Evolutionary conservation across 768 basidiomycete species (phyloP).

Genomic region (Hygrocybe punicea): DNA sequence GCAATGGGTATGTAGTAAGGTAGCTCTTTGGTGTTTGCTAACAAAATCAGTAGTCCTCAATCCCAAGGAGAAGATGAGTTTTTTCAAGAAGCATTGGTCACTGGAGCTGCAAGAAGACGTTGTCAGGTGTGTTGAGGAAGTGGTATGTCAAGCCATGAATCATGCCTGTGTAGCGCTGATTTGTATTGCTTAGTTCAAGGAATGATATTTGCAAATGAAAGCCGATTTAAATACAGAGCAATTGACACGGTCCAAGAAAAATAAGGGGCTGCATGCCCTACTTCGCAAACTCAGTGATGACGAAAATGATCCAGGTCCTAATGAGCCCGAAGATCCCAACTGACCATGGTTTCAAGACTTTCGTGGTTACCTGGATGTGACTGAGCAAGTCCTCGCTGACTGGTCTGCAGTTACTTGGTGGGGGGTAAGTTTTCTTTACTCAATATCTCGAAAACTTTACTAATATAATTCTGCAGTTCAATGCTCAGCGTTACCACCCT

Average conservation of each 20-base stretch:
- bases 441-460: background rate
- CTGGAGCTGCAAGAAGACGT: constrained; percentile 15
- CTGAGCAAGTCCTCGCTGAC: constrained; percentile 10
- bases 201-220: constrained; percentile 7
- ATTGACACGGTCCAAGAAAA: too few species aligned
- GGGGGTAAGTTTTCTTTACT: constrained; percentile 27
- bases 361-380: constrained; percentile 19
- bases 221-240: too few species aligned
- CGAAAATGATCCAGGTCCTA: constrained; percentile 4
- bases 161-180: background rate
- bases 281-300: too few species aligned
- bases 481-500: constrained; percentile 29
- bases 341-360: constrained; percentile 22
- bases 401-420: constrained; percentile 30
- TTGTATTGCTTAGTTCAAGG: constrained; percentile 12
- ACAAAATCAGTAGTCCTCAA: constrained; percentile 21
- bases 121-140: constrained; percentile 13
- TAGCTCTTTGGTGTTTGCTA: background rate
- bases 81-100: constrained; percentile 29
- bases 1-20: constrained; percentile 22
- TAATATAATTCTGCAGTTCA: background rate
- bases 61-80: constrained; percentile 18
- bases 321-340: constrained; percentile 3
- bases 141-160: constrained; percentile 11
- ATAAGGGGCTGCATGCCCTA: too few species aligned